Conservation (phyloP, 139 green algal genomes). For the Bryopsis sp. region DNA sequence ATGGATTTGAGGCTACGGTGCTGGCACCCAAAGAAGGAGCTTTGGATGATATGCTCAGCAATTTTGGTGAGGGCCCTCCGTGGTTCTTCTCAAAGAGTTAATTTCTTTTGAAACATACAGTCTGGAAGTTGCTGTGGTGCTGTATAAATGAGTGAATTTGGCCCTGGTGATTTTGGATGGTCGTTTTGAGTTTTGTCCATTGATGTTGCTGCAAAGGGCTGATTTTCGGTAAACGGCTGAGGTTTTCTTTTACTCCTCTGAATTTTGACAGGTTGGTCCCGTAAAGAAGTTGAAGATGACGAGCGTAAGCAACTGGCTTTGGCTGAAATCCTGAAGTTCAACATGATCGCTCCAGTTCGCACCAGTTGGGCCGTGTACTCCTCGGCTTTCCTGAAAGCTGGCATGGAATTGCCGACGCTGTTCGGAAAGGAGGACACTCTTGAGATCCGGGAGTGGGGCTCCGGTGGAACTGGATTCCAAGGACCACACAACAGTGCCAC, state of each 20-base stretch:
- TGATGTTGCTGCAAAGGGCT: not conserved
- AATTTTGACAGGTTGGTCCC: not conserved
- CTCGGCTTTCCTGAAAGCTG: not conserved
- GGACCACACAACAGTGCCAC: constrained; percentile 1
- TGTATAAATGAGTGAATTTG: not conserved
- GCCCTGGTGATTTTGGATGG: not conserved
- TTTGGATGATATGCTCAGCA: not conserved
- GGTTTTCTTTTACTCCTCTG: not conserved
- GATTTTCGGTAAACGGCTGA: not conserved
- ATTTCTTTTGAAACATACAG: not conserved
- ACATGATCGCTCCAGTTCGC: not conserved
- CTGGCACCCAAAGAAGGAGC: constrained; percentile 2
- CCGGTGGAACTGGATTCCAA: not conserved
- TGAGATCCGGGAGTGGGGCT: not conserved
- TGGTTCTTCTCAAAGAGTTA: not conserved
- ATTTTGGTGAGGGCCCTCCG: not conserved
- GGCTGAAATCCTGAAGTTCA: constrained; percentile 14
- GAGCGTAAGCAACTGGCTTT: not conserved
- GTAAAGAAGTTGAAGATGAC: not conserved
- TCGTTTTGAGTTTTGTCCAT: not conserved
- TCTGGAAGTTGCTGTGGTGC: not conserved
- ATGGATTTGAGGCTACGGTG: not conserved
- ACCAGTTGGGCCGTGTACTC: not conserved
- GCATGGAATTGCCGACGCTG: not conserved
- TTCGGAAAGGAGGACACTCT: not conserved